Evolutionary conservation across 768 basidiomycete species (phyloP).

Genomic region (Cyathus striatus): DNA sequence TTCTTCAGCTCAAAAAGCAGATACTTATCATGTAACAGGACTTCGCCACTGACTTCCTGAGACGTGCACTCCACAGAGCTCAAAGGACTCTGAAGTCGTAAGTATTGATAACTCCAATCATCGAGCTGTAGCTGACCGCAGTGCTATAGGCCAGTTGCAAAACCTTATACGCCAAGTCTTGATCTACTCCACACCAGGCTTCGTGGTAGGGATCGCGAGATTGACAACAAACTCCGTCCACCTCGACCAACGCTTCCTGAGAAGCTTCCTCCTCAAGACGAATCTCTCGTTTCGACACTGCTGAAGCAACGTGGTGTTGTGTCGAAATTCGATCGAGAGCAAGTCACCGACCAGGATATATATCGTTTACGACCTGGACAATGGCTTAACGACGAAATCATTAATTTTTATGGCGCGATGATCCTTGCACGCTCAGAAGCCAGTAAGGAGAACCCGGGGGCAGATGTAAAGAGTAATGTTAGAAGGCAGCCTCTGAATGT

Average conservation of each 20-base stretch:
- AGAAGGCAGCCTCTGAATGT: constrained; percentile 48
- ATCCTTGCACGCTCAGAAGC: constrained; percentile 68
- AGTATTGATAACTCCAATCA: no score
- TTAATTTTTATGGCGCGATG: constrained; percentile 94
- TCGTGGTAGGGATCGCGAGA: constrained; percentile 51
- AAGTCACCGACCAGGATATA: constrained; percentile 68
- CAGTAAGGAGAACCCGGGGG: constrained; percentile 50
- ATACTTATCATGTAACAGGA: no score
- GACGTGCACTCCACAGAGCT: no score
- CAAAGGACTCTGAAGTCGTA: no score
- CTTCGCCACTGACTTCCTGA: no score
- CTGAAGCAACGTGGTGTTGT: constrained; percentile 50
- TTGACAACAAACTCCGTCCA: constrained; percentile 58
- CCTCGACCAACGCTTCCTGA: constrained; percentile 44
- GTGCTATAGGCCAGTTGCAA: no score
- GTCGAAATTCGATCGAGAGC: constrained; percentile 61
- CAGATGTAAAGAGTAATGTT: constrained; percentile 17
- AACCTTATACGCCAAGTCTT: constrained; percentile 48
- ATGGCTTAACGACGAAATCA: constrained; percentile 96
- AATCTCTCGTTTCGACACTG: no score
- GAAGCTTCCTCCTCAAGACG: constrained; percentile 50
- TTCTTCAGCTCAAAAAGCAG: no score
- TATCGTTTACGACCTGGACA: constrained; percentile 57
- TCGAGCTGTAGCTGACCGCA: no score
- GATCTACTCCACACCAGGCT: constrained; percentile 50